Evolutionary conservation across 2,329 filamentous ascomycete genomes (phyloP), one percentile per base, ranked within the genome.

Genomic region (Verruconis gallopava): DNA sequence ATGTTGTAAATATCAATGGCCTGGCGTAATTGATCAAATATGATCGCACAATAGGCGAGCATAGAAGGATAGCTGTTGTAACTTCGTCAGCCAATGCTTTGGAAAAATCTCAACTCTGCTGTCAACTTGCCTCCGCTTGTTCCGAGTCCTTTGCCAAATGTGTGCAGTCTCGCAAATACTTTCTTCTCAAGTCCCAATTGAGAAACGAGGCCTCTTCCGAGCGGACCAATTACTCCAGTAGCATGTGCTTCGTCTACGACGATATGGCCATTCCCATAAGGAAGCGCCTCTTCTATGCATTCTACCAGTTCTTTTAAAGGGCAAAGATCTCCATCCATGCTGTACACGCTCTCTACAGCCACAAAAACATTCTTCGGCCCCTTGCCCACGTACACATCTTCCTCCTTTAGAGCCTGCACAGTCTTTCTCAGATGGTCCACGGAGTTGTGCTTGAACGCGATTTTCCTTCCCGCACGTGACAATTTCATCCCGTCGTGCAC

Each of bases 311-410:
- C 68, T 9, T 53, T 51, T 9, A 91, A 61, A 0, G 79, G 79
- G 0, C 73, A 73, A 14, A 84, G 61, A 49, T 88, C 81, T 0
- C 84, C 84, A 41, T 89, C 83, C 84, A 91, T 91, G 55, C 81
- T 86, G 56, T 91, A 89, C 40, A 37, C 45, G 13, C 64, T 59
- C 4, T 58, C 51, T 0, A 62, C 51, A 2, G 58, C 59, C 0
- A 56, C 36, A 2, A 60, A 48, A 2, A 72, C 48, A 2, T 44
- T 49, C 0, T 46, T 36, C 3, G 62, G 46, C 0, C 61, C 51
- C 1, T 47, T 48, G 9, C 55, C 49, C 0, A 69, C 49, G 6
- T 45, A 46, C 30, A 44, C 38, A 25, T 62, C 51, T 33, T 51
- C 42, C 9, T 42, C 44, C 5, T 66, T 40, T n/a, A 53, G 50